Conservation (phyloP, 2,329 filamentous ascomycete genomes). For the Colletotrichum gloeosporioides region DNA sequence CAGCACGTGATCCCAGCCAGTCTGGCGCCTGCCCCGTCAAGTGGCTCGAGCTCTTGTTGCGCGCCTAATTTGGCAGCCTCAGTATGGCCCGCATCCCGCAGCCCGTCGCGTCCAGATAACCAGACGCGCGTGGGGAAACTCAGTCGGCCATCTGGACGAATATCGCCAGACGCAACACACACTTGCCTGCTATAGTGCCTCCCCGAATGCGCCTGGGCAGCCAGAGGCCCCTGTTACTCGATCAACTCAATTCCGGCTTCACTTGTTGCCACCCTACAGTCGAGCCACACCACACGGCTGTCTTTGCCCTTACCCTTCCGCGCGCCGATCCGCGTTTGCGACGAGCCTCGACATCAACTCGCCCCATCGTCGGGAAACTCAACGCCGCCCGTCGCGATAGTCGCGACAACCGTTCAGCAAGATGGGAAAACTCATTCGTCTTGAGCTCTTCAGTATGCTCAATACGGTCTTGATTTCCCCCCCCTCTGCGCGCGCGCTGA, state of each 20-base stretch:
- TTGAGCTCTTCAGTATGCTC: constrained; percentile 87
- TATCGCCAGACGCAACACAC: not conserved
- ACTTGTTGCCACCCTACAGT: not conserved
- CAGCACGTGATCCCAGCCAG: not conserved
- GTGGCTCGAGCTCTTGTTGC: not conserved
- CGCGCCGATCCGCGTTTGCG: constrained; percentile 1
- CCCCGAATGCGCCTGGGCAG: constrained; percentile 9
- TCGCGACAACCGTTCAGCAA: constrained; percentile 36
- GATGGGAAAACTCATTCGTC: constrained; percentile 95
- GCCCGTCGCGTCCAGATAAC: constrained; percentile 11
- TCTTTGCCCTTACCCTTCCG: not conserved
- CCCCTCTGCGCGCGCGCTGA: not conserved
- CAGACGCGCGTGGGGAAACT: constrained; percentile 16
- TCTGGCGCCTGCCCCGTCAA: not conserved
- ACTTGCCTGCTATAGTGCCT: not conserved
- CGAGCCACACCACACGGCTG: not conserved
- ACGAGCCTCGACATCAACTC: not conserved
- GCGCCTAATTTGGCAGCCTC: not conserved
- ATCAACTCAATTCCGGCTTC: not conserved
- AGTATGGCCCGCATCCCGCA: not conserved
- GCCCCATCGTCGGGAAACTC: not conserved
- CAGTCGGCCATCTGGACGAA: not conserved
- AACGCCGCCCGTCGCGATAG: not conserved
- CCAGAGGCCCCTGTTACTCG: not conserved
- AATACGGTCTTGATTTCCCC: not conserved